phyloP scores from a whole-genome alignment of 2,329 filamentous ascomycete genomes.

The Scytalidium lignicola region DNA sequence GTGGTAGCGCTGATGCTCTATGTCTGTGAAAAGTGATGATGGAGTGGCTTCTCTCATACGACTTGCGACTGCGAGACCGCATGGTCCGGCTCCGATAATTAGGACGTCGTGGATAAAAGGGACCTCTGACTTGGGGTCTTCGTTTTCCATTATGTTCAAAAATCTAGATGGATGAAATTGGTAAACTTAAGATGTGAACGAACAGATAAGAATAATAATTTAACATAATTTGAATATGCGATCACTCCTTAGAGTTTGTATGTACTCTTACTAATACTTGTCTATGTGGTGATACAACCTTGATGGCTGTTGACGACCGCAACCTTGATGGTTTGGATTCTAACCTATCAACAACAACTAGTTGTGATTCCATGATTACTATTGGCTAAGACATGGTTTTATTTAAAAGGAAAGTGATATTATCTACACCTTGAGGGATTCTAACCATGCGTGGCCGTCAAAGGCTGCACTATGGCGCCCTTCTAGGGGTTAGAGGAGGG shows the following conservation, averaged over 20 bases:
- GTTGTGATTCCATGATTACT: too few species aligned
- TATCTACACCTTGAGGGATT: too few species aligned
- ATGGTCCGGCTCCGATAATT: conserved; percentile 64
- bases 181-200: too few species aligned
- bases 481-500: too few species aligned
- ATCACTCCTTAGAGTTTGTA: not conserved
- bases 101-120: conserved; percentile 51
- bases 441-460: too few species aligned
- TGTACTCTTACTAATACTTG: not conserved
- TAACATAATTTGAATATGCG: too few species aligned
- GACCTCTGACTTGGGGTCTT: not conserved
- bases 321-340: not conserved
- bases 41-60: conserved; percentile 68
- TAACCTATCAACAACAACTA: too few species aligned
- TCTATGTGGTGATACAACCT: not conserved
- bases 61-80: conserved; percentile 68
- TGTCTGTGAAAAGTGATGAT: conserved; percentile 76
- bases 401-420: too few species aligned
- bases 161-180: not conserved
- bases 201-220: too few species aligned
- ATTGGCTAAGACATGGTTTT: too few species aligned
- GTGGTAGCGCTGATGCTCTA: conserved; percentile 73
- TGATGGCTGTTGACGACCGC: not conserved
- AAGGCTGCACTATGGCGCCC: too few species aligned
- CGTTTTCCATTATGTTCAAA: not conserved